Conservation (phyloP, 768 basidiomycete genomes). For the Sistotremastrum suecicum region DNA sequence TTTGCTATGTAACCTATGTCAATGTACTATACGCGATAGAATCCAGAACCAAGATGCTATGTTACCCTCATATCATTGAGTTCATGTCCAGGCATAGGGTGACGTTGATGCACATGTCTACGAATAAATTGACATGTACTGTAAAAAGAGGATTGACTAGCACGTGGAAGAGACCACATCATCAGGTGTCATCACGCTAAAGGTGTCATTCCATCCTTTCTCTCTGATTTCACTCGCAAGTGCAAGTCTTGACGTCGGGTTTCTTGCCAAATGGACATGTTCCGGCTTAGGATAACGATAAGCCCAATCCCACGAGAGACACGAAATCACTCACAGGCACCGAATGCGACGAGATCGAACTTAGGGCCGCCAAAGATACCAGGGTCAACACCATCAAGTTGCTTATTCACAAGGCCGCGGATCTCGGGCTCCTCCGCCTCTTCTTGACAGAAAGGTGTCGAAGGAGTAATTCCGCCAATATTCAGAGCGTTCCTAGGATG, state of each 20-base stretch:
- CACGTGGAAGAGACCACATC: no score
- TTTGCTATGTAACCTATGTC: no score
- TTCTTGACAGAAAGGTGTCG: constrained; percentile 39
- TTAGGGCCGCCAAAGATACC: constrained; percentile 40
- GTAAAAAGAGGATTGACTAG: no score
- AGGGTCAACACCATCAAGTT: constrained; percentile 37
- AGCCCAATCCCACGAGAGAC: no score
- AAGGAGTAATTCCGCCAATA: constrained; percentile 28
- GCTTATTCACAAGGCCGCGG: constrained; percentile 35
- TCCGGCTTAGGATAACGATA: constrained; percentile 16
- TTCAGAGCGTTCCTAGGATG: constrained; percentile 29
- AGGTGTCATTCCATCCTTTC: no score
- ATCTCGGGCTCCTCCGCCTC: constrained; percentile 35
- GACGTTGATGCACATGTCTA: no score
- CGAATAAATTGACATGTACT: no score
- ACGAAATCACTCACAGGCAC: constrained; percentile 19
- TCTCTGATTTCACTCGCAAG: constrained; percentile 15
- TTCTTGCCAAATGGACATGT: constrained; percentile 31
- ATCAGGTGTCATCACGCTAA: no score
- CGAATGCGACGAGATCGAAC: constrained; percentile 31
- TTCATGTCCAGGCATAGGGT: no score
- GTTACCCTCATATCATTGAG: no score
- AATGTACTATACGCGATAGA: no score
- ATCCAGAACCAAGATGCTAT: no score
- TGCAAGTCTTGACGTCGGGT: constrained; percentile 27